Base-by-base conservation (phyloP, 169 alveolate species). In the Eimeria acervulina region DNA sequence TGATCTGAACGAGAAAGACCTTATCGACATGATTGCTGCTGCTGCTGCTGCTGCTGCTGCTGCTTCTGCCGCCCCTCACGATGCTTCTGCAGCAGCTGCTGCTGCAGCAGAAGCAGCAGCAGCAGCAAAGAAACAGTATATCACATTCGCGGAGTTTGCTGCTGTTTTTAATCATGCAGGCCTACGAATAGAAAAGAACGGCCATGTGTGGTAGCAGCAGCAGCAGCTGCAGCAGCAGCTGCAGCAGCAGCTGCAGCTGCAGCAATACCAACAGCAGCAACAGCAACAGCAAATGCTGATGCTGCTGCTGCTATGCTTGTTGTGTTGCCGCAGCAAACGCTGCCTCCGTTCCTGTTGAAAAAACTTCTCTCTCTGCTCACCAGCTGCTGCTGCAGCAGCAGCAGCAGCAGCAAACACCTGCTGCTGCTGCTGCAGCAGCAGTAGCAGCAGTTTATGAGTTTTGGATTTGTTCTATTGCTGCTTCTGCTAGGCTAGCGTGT, bases 31-130 rank as follows among this genome's bases (percentile, higher is more conserved):
- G 85, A 40, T 33, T 31, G 85, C 85, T 36, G 85, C 85, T 74
- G 85, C 85, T 74, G 85, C 85, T 74, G 85, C 85, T 74, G 85
- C 85, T 74, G 26, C 47, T 31, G 47, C 85, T 74, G 47, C 85
- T 74, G 85, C 47, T 74, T 26, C 31, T 1, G 85, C 28, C 10
- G 85, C 31, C 21, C 51, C 85, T 31, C 10, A 38, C 10, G 85
- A 31, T 28, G 85, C 85, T 1, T 31, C 85, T 28, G 85, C 85
- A 1, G 85, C 85, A 3, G 85, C 85, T 1, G 36, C 78, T 1
- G 36, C 1, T 1, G 85, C 85, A 74, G 85, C 85, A 74, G 85
- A 74, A 74, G 85, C 85, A 74, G 85, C 85, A 1, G 85, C 85
- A 36, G 85, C 85, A 74, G 85, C 85, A 1, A 40, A 40, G 52